A percentile compares a stretch with the other conserved stretches of the same genome.
These are phyloP conservation scores for Apiospora arundinis DNA, from an alignment of 2,329 filamentous ascomycete genomes.

Conservation along the genomic window DNA sequence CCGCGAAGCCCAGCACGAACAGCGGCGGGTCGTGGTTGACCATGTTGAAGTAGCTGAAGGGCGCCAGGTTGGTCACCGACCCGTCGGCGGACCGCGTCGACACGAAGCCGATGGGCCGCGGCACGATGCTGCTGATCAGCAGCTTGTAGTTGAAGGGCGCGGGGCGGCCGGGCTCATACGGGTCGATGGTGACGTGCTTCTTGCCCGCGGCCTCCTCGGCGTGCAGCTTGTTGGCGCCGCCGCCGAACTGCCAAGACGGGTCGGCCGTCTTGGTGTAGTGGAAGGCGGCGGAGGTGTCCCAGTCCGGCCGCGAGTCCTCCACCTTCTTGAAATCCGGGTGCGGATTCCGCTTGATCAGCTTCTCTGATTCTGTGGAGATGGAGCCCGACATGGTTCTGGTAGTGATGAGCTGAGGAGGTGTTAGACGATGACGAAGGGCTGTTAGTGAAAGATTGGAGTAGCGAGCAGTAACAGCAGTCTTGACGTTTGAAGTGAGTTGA, in stretches of 20 bases:
- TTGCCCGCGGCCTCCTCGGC: slow-evolving; percentile 31
- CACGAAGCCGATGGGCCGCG: slow-evolving; percentile 77
- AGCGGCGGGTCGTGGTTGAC: slow-evolving; percentile 87
- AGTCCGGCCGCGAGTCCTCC: slow-evolving; percentile 69
- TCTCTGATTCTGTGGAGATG: slow-evolving; percentile 23
- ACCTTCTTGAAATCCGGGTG: slow-evolving; percentile 79
- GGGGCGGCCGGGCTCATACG: slow-evolving; percentile 73
- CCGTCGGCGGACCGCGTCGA: slow-evolving; percentile 67
- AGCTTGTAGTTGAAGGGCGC: slow-evolving; percentile 86
- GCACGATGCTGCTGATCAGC: slow-evolving; percentile 81
- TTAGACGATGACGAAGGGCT: not conserved
- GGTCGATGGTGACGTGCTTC: slow-evolving; percentile 79
- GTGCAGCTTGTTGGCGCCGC: slow-evolving; percentile 64
- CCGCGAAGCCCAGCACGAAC: slow-evolving; percentile 67
- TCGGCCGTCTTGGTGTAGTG: slow-evolving; percentile 67
- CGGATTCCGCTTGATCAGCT: slow-evolving; percentile 34
- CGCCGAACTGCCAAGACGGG: slow-evolving; percentile 70
- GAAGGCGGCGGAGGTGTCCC: slow-evolving; percentile 55
- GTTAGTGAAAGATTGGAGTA: not conserved
- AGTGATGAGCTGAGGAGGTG: not conserved
- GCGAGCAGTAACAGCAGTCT: not conserved
- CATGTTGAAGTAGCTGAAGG: slow-evolving; percentile 86
- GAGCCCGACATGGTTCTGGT: slow-evolving; percentile 18
- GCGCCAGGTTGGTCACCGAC: slow-evolving; percentile 72
- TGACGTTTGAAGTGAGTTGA: not conserved